Evolutionary conservation across 1,284 basidiomycete species (phyloP).

Genomic region (Acaromyces ingoldii): DNA sequence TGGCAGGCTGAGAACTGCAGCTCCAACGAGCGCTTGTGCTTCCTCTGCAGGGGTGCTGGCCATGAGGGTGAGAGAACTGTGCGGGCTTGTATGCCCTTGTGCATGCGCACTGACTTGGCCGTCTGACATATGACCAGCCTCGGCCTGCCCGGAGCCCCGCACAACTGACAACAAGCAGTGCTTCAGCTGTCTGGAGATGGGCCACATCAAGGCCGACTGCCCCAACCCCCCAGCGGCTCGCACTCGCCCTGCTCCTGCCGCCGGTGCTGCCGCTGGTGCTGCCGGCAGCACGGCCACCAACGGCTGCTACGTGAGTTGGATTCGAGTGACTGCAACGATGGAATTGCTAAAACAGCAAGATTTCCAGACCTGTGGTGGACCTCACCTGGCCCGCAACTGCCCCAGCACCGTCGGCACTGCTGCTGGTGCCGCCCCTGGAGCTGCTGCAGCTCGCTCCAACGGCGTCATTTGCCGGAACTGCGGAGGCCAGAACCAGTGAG

Average conservation of each 20-base stretch:
- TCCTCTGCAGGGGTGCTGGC: conserved; percentile 1
- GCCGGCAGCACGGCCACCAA: not conserved
- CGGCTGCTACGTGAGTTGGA: conserved; percentile 9
- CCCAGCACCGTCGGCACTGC: conserved; percentile 2
- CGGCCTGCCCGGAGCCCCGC: conserved; percentile 12
- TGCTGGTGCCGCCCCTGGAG: not conserved
- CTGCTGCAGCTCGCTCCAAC: not conserved
- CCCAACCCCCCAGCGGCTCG: conserved; percentile 3
- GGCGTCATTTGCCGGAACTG: conserved; percentile 8
- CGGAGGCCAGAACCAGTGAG: conserved; percentile 11
- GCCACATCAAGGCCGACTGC: conserved; percentile 16
- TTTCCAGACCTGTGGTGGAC: conserved; percentile 11
- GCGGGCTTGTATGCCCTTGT: too few species aligned
- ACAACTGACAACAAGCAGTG: conserved; percentile 12
- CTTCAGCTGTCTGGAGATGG: conserved; percentile 9
- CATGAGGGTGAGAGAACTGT: too few species aligned
- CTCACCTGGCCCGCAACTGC: conserved; percentile 14
- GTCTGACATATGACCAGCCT: too few species aligned
- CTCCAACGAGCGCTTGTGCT: conserved; percentile 4
- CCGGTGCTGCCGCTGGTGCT: conserved; percentile 1
- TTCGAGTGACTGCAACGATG: not conserved
- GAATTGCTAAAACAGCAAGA: not conserved
- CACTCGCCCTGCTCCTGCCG: not conserved
- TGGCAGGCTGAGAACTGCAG: conserved; percentile 8
- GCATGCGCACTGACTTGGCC: too few species aligned